phyloP scores from a whole-genome alignment of 805 yeast species.

The Candida sithepensis region DNA sequence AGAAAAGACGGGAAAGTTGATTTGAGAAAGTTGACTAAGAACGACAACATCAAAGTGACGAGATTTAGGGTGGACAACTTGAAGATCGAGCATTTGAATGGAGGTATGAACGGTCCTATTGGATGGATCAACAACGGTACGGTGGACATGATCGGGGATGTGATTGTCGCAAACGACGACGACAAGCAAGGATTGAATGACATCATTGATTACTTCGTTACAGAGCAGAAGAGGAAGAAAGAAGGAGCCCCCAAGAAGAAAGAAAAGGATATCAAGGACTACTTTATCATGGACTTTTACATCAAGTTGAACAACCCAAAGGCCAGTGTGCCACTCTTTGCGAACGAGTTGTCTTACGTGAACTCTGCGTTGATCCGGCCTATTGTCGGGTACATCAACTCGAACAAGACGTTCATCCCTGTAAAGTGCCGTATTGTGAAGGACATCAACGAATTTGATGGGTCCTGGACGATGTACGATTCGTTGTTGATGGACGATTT shows the following conservation, averaged over 20 bases:
- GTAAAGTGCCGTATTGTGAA: conserved; percentile 80
- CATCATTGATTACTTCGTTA: conserved; percentile 34
- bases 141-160: conserved; percentile 70
- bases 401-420: conserved; percentile 85
- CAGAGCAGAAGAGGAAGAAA: background rate
- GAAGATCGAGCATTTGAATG: conserved; percentile 82
- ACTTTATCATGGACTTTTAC: conserved; percentile 73
- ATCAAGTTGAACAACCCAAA: conserved; percentile 79
- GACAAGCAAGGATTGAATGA: conserved; percentile 42
- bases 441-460: conserved; percentile 78
- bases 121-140: conserved; percentile 95
- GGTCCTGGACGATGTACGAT: conserved; percentile 95
- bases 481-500: conserved; percentile 87
- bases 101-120: conserved; percentile 90
- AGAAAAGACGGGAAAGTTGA: background rate
- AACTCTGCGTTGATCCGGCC: conserved; percentile 92
- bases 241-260: background rate
- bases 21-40: background rate
- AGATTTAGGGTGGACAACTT: conserved; percentile 82
- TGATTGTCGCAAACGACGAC: conserved; percentile 62
- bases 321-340: conserved; percentile 84
- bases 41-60: conserved; percentile 46
- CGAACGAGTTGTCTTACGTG: conserved; percentile 84
- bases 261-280: conserved; percentile 6
- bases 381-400: conserved; percentile 91